Evolutionary conservation across 2,329 filamentous ascomycete genomes (phyloP).

Genomic region (Aspergillus carbonarius): DNA sequence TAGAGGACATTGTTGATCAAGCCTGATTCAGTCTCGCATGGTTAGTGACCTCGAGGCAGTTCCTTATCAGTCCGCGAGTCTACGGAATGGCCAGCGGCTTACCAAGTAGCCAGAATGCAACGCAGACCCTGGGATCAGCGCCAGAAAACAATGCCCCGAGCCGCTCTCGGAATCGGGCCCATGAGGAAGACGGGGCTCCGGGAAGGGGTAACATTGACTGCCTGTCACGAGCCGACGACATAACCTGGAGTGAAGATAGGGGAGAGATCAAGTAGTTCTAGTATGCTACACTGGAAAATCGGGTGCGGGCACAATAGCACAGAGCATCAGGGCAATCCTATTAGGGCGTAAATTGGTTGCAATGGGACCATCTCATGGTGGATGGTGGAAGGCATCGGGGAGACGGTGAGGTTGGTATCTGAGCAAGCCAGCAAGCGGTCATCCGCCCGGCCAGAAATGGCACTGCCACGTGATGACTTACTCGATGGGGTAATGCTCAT

Average conservation of each 20-base stretch:
- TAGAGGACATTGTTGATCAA: constrained; percentile 98
- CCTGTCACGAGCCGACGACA: constrained; percentile 25
- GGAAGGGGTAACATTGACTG: constrained; percentile 53
- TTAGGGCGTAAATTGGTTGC: neutral
- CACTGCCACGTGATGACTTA: neutral
- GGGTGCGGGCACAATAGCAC: neutral
- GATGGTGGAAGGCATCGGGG: neutral
- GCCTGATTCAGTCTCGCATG: constrained; percentile 50
- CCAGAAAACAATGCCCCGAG: constrained; percentile 63
- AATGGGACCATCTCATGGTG: neutral
- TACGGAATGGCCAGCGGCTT: constrained; percentile 23
- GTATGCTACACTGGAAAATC: constrained; percentile 3
- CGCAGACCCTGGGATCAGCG: constrained; percentile 67
- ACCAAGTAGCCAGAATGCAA: constrained; percentile 96
- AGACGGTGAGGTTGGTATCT: neutral
- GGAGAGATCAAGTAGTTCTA: neutral
- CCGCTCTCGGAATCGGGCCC: constrained; percentile 70
- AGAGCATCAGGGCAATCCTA: neutral
- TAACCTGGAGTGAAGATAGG: constrained; percentile 14
- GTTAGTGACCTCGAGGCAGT: neutral
- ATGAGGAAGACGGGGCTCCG: constrained; percentile 63
- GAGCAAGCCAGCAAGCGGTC: neutral
- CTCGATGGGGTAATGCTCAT: neutral
- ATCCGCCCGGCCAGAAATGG: neutral
- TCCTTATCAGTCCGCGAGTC: neutral